Base-by-base conservation (phyloP, 2,329 filamentous ascomycete species). In the Cladosporium austrohemisphaericum region DNA sequence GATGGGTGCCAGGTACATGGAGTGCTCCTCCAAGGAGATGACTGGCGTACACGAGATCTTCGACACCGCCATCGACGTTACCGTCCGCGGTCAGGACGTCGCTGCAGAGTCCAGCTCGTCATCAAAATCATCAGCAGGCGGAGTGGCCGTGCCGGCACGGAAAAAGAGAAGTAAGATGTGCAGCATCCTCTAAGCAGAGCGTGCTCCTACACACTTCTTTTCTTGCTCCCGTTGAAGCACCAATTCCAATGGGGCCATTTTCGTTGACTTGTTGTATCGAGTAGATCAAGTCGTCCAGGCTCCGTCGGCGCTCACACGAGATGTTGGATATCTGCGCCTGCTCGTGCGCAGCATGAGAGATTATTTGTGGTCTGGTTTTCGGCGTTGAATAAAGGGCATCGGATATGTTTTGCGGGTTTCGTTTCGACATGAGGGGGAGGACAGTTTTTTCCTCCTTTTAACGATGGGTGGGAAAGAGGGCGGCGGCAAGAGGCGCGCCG, bases 21-120 rank as follows among this genome's bases (percentile, higher is more conserved):
- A 98, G 74, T 98, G 93, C 78, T 95, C 90, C 67, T 95, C 89
- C 71, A 97, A 97, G 73, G 93, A 96, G 72, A 93, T 95, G 85
- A 83, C 79, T 47, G 93, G 93, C 50, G 92, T 98, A 37, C 89
- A 97, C 68, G 92, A 97, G 64, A 93, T 97, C 65, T 98, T 98
- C 71, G 86, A 94, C 68, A 78, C 83, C 54, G 93, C 93, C 49
- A 91, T 98, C 65, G 82, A 91, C 63, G 92, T 87, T 44, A 90
- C 93, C 25, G 88, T 98, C 22, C 83, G 85, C 57, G 88, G 90
- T 16, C 58, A 84, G 81, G 61, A 69, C 66, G 66, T 58, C 51
- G 49, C 58, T 61, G 60, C 56, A 65, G 68, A 71, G 53, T 71
- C 72, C 57, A 71, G 71, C 60, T 68, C 65, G 51, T 65, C 46